These are phyloP conservation scores for Plasmodium knowlesi DNA, from an alignment of 169 alveolate species.

Conservation along the genomic window DNA sequence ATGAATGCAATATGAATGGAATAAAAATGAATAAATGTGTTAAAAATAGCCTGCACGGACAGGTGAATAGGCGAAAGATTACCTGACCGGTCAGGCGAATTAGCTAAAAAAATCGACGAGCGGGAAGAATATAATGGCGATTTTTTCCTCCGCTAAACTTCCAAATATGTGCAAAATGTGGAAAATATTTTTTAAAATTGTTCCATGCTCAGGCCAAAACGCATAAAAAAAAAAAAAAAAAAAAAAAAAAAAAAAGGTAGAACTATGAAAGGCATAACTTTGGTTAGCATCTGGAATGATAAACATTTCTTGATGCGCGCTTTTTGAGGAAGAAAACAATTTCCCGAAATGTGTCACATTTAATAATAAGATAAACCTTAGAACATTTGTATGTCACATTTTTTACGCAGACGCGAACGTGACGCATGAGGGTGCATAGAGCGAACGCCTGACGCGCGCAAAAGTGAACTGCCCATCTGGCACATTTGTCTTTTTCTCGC, in stretches of 20 bases:
- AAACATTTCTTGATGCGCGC: neutral
- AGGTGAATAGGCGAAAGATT: neutral
- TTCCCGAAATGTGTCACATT: neutral
- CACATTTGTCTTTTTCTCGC: neutral
- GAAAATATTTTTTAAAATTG: conserved; percentile 6
- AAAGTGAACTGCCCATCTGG: neutral
- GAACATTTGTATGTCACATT: neutral
- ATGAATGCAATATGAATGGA: too few species aligned
- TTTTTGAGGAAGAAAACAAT: neutral
- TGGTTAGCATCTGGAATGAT: neutral
- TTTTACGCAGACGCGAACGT: neutral
- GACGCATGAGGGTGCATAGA: neutral
- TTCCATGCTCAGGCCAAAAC: conserved; percentile 16
- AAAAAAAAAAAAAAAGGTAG: neutral
- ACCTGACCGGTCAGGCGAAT: neutral
- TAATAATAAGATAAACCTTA: neutral
- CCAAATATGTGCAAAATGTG: neutral
- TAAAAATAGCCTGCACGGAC: neutral
- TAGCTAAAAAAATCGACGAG: neutral
- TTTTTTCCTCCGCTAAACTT: neutral
- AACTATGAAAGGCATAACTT: neutral
- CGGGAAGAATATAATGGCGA: conserved; percentile 15
- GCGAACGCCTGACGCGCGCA: neutral
- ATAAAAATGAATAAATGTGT: neutral
- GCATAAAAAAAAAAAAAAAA: conserved; percentile 4